Evolutionary conservation across 2,329 filamentous ascomycete genomes (phyloP).

Genomic region (Aureobasidium sp.): DNA sequence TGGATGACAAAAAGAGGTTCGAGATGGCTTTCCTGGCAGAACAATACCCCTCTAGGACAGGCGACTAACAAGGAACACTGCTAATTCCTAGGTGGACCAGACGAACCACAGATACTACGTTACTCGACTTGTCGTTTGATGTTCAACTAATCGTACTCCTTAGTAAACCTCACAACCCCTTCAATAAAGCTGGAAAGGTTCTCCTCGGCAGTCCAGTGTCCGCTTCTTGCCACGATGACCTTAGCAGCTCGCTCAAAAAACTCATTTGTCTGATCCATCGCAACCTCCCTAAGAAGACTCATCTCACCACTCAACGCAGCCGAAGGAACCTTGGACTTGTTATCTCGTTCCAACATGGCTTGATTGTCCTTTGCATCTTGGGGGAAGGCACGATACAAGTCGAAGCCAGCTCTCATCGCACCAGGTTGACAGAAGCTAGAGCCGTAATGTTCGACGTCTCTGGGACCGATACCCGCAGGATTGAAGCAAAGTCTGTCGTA

Average conservation of each 20-base stretch:
- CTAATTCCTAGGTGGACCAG: too few relatives aligned
- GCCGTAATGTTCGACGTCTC: conserved; percentile 33
- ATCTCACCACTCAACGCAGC: conserved; percentile 25
- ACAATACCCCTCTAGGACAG: too few relatives aligned
- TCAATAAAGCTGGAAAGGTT: conserved; percentile 30
- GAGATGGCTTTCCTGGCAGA: too few relatives aligned
- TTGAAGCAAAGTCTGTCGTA: conserved; percentile 32
- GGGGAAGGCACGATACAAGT: conserved; percentile 28
- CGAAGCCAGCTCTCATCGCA: conserved; percentile 27
- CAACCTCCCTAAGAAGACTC: conserved; percentile 21
- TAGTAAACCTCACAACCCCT: conserved; percentile 24
- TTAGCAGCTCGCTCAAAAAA: conserved; percentile 25
- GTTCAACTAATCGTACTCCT: conserved; percentile 12
- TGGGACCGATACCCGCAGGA: conserved; percentile 27
- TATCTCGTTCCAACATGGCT: conserved; percentile 23
- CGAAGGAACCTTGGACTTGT: conserved; percentile 25
- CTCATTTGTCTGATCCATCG: conserved; percentile 25
- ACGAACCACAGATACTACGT: too few relatives aligned
- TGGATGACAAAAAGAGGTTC: too few relatives aligned
- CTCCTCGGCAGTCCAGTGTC: conserved; percentile 33
- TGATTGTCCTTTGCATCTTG: conserved; percentile 27
- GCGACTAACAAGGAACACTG: too few relatives aligned
- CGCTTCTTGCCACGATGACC: conserved; percentile 22
- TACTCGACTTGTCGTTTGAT: neutral
- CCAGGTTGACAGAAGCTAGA: conserved; percentile 27